A percentile compares a stretch with the other conserved stretches of the same genome.
These are phyloP conservation scores for Rhizomucor pusillus DNA, from an alignment of 371 early-diverging fungal genomes.

Conservation along the genomic window DNA sequence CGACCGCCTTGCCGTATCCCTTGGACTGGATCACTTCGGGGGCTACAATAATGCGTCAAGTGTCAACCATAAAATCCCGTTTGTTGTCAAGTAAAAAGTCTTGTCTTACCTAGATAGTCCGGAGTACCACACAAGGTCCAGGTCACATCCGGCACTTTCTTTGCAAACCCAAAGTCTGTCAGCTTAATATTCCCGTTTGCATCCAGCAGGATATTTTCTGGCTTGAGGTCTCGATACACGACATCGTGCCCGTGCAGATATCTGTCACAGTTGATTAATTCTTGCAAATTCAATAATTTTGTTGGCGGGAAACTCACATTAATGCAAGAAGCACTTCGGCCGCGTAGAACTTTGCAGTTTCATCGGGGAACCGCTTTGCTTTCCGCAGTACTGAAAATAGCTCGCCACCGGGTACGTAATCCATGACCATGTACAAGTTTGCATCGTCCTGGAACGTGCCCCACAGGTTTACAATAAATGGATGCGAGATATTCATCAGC, in stretches of 20 bases:
- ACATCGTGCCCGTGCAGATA: slow-evolving; percentile 92
- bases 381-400: slow-evolving; percentile 76
- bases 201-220: slow-evolving; percentile 93
- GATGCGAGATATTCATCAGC: slow-evolving; percentile 78
- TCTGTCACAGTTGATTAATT: slow-evolving; percentile 1
- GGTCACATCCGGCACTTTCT: slow-evolving; percentile 72
- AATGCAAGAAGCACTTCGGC: slow-evolving; percentile 79
- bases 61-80: not conserved
- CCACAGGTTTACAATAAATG: slow-evolving; percentile 90
- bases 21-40: slow-evolving; percentile 96
- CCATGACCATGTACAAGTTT: slow-evolving; percentile 91
- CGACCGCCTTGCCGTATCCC: slow-evolving; percentile 94
- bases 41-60: too few species aligned
- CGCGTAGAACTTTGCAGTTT: slow-evolving; percentile 84
- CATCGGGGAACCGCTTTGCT: slow-evolving; percentile 75
- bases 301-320: slow-evolving; percentile 37
- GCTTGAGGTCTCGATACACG: slow-evolving; percentile 95
- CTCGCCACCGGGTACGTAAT: slow-evolving; percentile 95
- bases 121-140: slow-evolving; percentile 97
- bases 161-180: slow-evolving; percentile 99
- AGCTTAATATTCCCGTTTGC: slow-evolving; percentile 94
- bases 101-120: slow-evolving; percentile 74
- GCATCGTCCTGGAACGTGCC: slow-evolving; percentile 84
- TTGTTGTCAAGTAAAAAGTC: too few species aligned
- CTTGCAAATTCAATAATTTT: too few species aligned